These are phyloP conservation scores for Gorgonomyces haynaldii DNA, from an alignment of 192 early-diverging fungal genomes.

Conservation along the genomic window DNA sequence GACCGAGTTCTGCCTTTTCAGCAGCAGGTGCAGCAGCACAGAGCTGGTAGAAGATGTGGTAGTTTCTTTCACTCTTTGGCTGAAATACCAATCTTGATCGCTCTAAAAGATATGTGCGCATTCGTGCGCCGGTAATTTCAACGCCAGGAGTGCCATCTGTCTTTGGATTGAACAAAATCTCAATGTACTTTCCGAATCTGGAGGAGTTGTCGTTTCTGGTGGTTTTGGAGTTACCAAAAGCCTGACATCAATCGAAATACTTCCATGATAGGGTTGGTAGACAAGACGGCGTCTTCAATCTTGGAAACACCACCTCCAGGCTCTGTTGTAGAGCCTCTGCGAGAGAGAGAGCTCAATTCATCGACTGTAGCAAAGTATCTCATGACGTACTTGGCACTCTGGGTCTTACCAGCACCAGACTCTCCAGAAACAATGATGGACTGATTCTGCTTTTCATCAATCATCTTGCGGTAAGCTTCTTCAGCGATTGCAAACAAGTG, in stretches of 20 bases:
- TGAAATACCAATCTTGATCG: constrained; percentile 92
- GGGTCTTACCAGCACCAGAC: constrained; percentile 88
- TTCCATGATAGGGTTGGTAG: constrained; percentile 99
- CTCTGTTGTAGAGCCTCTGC: too few species aligned
- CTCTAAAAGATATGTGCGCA: constrained; percentile 93
- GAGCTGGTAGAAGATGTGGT: constrained; percentile 99
- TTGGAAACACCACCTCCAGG: constrained; percentile 21
- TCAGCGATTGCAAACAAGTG: constrained; percentile 98
- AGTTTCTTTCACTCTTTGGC: constrained; percentile 86
- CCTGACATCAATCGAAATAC: constrained; percentile 29
- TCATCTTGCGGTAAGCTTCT: constrained; percentile 94
- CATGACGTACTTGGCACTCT: constrained; percentile 95
- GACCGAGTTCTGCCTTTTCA: constrained; percentile 69
- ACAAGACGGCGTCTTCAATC: constrained; percentile 48
- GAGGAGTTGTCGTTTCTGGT: constrained; percentile 98
- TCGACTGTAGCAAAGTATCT: constrained; percentile 78
- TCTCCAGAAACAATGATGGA: constrained; percentile 97
- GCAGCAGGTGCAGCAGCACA: constrained; percentile 78
- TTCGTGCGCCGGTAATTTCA: constrained; percentile 85
- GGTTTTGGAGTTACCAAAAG: constrained; percentile 99
- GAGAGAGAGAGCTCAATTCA: constrained; percentile 21
- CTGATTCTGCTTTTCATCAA: constrained; percentile 86
- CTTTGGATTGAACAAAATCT: constrained; percentile 79
- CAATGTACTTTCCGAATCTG: constrained; percentile 97
- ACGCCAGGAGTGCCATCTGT: constrained; percentile 19